Conservation (phyloP, 805 yeast genomes). For the Metschnikowia reukaufii region DNA sequence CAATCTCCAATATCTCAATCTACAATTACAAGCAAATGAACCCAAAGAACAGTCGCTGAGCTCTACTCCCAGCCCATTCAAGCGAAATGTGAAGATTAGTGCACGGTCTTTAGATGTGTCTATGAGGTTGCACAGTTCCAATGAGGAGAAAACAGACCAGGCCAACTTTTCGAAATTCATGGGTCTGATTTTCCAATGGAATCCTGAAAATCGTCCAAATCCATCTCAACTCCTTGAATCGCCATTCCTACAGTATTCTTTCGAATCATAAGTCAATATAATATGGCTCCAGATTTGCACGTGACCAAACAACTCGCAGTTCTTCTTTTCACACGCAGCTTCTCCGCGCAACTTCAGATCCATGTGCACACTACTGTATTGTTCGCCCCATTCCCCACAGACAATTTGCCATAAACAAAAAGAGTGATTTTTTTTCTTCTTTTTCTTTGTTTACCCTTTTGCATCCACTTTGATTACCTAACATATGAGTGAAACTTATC, state of each 20-base stretch:
- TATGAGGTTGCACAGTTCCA: constrained; percentile 22
- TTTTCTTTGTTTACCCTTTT: no score
- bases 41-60: constrained; percentile 1
- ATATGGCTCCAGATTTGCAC: not conserved
- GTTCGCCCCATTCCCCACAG: not conserved
- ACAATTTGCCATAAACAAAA: no score
- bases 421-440: not conserved
- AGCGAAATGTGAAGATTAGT: constrained; percentile 28
- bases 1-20: constrained; percentile 34
- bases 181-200: constrained; percentile 37
- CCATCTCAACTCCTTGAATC: constrained; percentile 12
- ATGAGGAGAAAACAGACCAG: constrained; percentile 15
- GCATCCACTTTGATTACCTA: not conserved
- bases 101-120: constrained; percentile 33
- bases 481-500: constrained; percentile 9
- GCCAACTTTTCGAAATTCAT: constrained; percentile 29
- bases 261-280: no score
- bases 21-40: constrained; percentile 21
- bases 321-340: not conserved
- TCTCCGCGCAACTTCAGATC: not conserved
- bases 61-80: constrained; percentile 13
- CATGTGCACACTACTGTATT: not conserved
- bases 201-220: constrained; percentile 21
- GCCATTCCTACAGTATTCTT: constrained; percentile 6
- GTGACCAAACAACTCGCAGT: no score